Conservation (phyloP, 306 rosid species). For the Cucumis melo region DNA sequence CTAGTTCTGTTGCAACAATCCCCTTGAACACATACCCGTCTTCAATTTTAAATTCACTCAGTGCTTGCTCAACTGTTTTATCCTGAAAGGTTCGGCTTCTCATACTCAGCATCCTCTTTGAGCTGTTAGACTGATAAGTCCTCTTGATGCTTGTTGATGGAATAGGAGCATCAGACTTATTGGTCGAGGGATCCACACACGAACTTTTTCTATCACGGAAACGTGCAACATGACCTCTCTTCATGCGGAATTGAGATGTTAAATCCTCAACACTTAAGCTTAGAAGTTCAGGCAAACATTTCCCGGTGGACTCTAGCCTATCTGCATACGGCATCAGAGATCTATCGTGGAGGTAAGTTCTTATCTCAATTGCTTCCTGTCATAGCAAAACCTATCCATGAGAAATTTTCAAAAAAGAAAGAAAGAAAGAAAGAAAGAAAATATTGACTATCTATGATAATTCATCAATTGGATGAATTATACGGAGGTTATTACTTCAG, state of each 20-base stretch:
- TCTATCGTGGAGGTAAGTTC: slow-evolving; percentile 77
- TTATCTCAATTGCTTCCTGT: slow-evolving; percentile 66
- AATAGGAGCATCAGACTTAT: slow-evolving; percentile 14
- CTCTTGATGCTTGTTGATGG: slow-evolving; percentile 27
- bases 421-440: too few species aligned
- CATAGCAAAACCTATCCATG: slow-evolving; percentile 1
- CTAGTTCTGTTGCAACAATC: slow-evolving; percentile 51
- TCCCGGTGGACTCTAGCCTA: slow-evolving; percentile 40
- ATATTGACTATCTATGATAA: too few species aligned
- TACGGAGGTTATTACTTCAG: not conserved
- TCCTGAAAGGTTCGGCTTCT: slow-evolving; percentile 20
- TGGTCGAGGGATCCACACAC: slow-evolving; percentile 23
- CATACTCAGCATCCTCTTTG: slow-evolving; percentile 12
- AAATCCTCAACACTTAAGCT: slow-evolving; percentile 32
- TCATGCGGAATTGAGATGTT: slow-evolving; percentile 46
- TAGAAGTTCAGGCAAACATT: slow-evolving; percentile 40
- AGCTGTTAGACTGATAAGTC: slow-evolving; percentile 18
- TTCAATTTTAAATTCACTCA: slow-evolving; percentile 34
- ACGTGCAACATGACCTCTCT: slow-evolving; percentile 84
- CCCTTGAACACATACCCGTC: slow-evolving; percentile 80
- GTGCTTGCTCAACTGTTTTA: slow-evolving; percentile 35
- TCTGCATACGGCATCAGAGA: slow-evolving; percentile 71
- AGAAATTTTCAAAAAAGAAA: not conserved
- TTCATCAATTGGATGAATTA: not conserved
- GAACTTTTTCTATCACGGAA: slow-evolving; percentile 37